These are phyloP conservation scores for Leptodontidium sp. DNA, from an alignment of 2,329 filamentous ascomycete species.

Conservation along the genomic window DNA sequence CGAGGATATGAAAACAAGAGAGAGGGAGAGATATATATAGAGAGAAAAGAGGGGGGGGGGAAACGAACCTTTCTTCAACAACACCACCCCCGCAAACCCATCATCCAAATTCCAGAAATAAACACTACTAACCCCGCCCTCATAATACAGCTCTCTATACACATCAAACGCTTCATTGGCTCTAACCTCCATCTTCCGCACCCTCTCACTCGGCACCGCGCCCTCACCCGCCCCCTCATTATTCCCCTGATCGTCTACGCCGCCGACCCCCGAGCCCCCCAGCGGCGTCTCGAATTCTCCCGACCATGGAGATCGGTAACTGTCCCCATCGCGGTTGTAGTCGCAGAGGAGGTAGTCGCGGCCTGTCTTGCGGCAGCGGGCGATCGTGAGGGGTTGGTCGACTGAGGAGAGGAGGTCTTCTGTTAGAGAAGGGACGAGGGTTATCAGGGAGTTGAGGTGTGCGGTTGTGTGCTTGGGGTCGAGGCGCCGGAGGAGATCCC, in stretches of 20 bases:
- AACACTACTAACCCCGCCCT: slow-evolving; percentile 93
- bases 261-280: slow-evolving; percentile 66
- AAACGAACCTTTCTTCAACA: slow-evolving; percentile 85
- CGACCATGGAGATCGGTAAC: slow-evolving; percentile 97
- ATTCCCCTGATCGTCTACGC: slow-evolving; percentile 57
- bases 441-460: slow-evolving; percentile 89
- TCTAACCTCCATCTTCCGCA: slow-evolving; percentile 91
- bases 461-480: slow-evolving; percentile 90
- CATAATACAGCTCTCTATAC: slow-evolving; percentile 95
- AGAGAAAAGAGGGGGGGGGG: not conserved
- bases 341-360: slow-evolving; percentile 98
- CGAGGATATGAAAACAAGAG: too few species aligned
- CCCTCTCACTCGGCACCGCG: slow-evolving; percentile 86
- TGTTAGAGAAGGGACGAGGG: slow-evolving; percentile 87
- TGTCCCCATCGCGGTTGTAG: slow-evolving; percentile 99
- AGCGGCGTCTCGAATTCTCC: slow-evolving; percentile 97
- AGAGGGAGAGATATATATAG: not conserved
- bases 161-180: slow-evolving; percentile 98
- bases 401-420: slow-evolving; percentile 98
- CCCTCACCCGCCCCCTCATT: slow-evolving; percentile 75
- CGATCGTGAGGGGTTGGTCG: slow-evolving; percentile 89
- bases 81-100: slow-evolving; percentile 93
- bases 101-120: slow-evolving; percentile 99
- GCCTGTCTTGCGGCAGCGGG: slow-evolving; percentile 85
- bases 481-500: slow-evolving; percentile 96